phyloP scores from a whole-genome alignment of 2,329 filamentous ascomycete species.

The Triangularia setosa region DNA sequence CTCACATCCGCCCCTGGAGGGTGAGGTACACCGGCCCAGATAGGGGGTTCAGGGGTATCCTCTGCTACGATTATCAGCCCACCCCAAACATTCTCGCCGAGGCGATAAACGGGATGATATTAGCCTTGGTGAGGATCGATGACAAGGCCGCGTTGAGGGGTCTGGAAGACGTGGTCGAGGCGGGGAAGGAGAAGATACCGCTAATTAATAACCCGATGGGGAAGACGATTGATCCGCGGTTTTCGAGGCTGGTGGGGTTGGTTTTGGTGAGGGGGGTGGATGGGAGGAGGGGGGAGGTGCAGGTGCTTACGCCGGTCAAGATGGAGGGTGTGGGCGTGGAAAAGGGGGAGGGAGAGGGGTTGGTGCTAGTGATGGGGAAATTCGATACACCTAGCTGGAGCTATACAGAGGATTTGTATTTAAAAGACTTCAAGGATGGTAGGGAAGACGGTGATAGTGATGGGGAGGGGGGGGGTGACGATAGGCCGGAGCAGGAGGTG shows the following conservation, averaged over 20 bases:
- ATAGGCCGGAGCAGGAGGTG: slow-evolving; percentile 22
- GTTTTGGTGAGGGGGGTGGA: slow-evolving; percentile 71
- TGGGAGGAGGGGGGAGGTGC: slow-evolving; percentile 46
- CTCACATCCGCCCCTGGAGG: slow-evolving; percentile 54
- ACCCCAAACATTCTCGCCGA: slow-evolving; percentile 56
- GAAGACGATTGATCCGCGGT: slow-evolving; percentile 55
- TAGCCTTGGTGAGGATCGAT: slow-evolving; percentile 63
- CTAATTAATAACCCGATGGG: slow-evolving; percentile 54
- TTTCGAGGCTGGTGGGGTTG: slow-evolving; percentile 58
- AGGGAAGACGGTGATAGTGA: slow-evolving; percentile 31
- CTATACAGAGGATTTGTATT: slow-evolving; percentile 61
- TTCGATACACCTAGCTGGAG: slow-evolving; percentile 68
- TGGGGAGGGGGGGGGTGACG: slow-evolving; percentile 33
- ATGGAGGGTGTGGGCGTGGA: slow-evolving; percentile 34
- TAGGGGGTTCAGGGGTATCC: slow-evolving; percentile 57
- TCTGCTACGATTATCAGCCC: slow-evolving; percentile 64
- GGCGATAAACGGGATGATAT: slow-evolving; percentile 65
- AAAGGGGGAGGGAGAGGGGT: slow-evolving; percentile 35
- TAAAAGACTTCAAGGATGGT: neutral
- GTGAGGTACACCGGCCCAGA: slow-evolving; percentile 52
- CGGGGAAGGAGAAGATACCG: slow-evolving; percentile 42
- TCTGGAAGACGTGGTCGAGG: slow-evolving; percentile 16
- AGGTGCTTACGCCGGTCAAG: slow-evolving; percentile 61
- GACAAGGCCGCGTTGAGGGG: slow-evolving; percentile 46
- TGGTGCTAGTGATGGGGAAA: slow-evolving; percentile 64